Evolutionary conservation across 345 rosid species (phyloP).

Genomic region (Rhizophora apiculata): DNA sequence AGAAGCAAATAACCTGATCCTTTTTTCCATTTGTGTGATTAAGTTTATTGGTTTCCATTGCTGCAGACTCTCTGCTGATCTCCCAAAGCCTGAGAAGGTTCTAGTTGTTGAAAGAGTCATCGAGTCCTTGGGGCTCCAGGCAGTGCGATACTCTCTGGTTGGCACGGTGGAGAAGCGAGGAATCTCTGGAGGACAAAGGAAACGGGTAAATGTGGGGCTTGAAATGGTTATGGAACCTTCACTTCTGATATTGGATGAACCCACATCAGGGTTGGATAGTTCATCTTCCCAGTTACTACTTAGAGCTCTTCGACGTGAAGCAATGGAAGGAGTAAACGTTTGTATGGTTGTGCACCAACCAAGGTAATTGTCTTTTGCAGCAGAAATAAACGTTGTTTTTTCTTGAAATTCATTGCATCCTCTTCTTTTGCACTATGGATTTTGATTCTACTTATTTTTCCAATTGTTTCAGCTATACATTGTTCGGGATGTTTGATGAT

Average conservation of each 20-base stretch:
- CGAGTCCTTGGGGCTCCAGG: constrained; percentile 80
- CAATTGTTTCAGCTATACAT: constrained; percentile 60
- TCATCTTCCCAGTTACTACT: constrained; percentile 93
- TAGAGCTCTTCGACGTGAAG: constrained; percentile 95
- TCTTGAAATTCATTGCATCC: neutral
- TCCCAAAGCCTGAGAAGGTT: constrained; percentile 75
- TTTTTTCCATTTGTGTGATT: neutral
- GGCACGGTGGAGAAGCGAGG: constrained; percentile 98
- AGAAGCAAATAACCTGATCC: neutral
- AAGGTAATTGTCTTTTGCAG: constrained; percentile 43
- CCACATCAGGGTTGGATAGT: constrained; percentile 97
- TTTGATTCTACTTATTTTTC: neutral
- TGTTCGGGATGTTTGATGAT: constrained; percentile 95
- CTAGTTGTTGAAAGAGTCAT: constrained; percentile 94
- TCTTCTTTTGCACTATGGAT: neutral
- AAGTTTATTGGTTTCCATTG: neutral
- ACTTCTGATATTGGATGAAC: constrained; percentile 92
- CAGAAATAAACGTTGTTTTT: neutral
- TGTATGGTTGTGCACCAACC: constrained; percentile 97
- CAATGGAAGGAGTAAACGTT: constrained; percentile 95
- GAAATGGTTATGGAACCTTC: constrained; percentile 99
- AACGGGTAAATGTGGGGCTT: constrained; percentile 95
- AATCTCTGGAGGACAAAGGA: constrained; percentile 98
- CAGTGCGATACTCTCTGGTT: constrained; percentile 78
- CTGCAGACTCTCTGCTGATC: constrained; percentile 67